Conservation (phyloP, 1,284 basidiomycete genomes). For the Sporisorium sorghi region DNA sequence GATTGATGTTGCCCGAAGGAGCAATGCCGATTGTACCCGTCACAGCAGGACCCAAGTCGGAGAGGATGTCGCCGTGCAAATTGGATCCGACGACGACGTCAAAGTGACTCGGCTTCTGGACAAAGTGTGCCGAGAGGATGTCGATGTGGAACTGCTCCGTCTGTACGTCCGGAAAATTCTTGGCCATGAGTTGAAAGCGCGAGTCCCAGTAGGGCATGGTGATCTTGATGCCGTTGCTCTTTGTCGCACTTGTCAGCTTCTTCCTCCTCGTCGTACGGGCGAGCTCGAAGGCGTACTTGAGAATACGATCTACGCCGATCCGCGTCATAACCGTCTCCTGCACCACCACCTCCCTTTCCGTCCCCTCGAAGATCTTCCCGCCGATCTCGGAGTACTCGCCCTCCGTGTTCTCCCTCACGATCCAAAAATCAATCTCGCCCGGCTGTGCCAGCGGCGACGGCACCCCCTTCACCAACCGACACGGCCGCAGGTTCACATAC, state of each 20-base stretch:
- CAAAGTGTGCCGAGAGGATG: conserved; percentile 72
- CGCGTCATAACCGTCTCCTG: conserved; percentile 73
- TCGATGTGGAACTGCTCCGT: conserved; percentile 70
- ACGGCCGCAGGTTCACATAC: conserved; percentile 75
- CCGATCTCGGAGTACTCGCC: conserved; percentile 75
- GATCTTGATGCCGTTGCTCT: conserved; percentile 64
- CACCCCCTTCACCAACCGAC: conserved; percentile 73
- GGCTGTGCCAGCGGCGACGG: conserved; percentile 71
- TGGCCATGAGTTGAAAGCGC: conserved; percentile 72
- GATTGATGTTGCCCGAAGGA: conserved; percentile 75
- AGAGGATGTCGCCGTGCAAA: conserved; percentile 74
- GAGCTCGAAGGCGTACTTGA: conserved; percentile 74
- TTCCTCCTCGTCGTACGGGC: conserved; percentile 73
- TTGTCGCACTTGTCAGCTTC: conserved; percentile 73
- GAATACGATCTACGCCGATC: conserved; percentile 73
- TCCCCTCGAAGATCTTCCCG: conserved; percentile 70
- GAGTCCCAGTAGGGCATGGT: conserved; percentile 69
- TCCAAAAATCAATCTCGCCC: conserved; percentile 73
- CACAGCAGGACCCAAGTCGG: conserved; percentile 74
- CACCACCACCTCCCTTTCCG: conserved; percentile 69
- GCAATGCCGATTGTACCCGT: conserved; percentile 76
- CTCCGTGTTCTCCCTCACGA: conserved; percentile 75
- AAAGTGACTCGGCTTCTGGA: conserved; percentile 73
- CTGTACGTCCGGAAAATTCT: conserved; percentile 74
- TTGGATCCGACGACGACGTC: conserved; percentile 75